phyloP scores from a whole-genome alignment of 1,139 yeast genomes.

The Geotrichum klebahnii region DNA sequence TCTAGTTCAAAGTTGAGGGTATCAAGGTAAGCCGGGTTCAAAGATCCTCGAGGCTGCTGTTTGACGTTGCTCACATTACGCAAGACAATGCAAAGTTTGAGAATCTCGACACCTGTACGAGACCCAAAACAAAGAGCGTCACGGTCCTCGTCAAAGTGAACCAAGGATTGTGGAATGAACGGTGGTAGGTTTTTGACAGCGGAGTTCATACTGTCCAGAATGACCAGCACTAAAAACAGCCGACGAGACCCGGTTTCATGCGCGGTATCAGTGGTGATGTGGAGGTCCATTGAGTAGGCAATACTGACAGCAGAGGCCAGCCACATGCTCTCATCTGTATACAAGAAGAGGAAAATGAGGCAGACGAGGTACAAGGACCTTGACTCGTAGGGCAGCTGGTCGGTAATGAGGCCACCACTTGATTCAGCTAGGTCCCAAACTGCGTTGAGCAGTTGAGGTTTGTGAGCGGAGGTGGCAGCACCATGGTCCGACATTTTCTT shows the following conservation, averaged over 20 bases:
- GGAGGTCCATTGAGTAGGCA: constrained; percentile 31
- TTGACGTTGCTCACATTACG: constrained; percentile 22
- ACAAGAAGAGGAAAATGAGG: constrained; percentile 31
- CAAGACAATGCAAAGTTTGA: constrained; percentile 27
- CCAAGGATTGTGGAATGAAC: constrained; percentile 27
- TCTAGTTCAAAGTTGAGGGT: constrained; percentile 17
- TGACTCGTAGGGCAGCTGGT: neutral
- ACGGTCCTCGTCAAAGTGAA: constrained; percentile 23
- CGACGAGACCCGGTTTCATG: constrained; percentile 31
- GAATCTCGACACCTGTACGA: constrained; percentile 29
- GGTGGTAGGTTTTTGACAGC: constrained; percentile 29
- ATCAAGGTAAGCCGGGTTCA: constrained; percentile 2
- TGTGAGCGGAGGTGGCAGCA: neutral
- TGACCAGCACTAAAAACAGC: constrained; percentile 34
- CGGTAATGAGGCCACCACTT: constrained; percentile 10
- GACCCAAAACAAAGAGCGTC: constrained; percentile 29
- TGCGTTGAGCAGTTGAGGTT: constrained; percentile 4
- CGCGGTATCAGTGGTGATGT: constrained; percentile 23
- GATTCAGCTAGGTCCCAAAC: constrained; percentile 5
- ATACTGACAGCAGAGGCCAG: constrained; percentile 41
- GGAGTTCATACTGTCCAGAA: constrained; percentile 34
- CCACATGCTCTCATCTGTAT: constrained; percentile 39
- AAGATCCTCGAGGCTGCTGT: neutral
- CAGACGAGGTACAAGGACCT: constrained; percentile 8
- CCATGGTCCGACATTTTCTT: constrained; percentile 15